Percentiles rank a stretch among this genome's conserved stretches.
These are phyloP conservation scores for Kwoniella bestiolae DNA, from an alignment of 768 basidiomycete genomes.

Conservation along the genomic window DNA sequence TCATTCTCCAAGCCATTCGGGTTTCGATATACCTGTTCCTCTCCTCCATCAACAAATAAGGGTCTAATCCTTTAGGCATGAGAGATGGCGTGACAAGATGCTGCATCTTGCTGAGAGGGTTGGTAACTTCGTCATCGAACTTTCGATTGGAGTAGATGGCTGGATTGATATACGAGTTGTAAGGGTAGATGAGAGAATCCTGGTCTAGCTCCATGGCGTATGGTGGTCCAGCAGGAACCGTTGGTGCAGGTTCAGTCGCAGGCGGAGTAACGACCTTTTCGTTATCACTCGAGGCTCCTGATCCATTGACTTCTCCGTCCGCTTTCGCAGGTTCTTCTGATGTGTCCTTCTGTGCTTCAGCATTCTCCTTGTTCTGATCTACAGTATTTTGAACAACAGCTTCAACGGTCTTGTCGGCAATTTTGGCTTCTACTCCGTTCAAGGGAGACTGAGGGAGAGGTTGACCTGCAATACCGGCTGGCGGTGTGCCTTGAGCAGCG, in stretches of 20 bases:
- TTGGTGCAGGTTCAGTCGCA: neutral
- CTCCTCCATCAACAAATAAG: constrained; percentile 86
- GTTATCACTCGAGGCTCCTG: constrained; percentile 23
- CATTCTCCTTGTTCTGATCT: constrained; percentile 17
- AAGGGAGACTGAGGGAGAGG: constrained; percentile 27
- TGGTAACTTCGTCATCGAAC: constrained; percentile 58
- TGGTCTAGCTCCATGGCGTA: constrained; percentile 72
- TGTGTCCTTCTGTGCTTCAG: neutral
- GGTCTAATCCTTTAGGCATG: constrained; percentile 89
- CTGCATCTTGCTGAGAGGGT: constrained; percentile 55
- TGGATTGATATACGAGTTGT: constrained; percentile 85
- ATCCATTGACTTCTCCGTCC: constrained; percentile 24
- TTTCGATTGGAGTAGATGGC: constrained; percentile 68
- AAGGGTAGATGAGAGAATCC: constrained; percentile 82
- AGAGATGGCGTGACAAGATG: constrained; percentile 83
- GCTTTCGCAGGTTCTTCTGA: constrained; percentile 19
- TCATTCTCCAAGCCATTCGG: constrained; percentile 82
- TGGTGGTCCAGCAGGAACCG: constrained; percentile 27
- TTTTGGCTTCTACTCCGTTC: constrained; percentile 32
- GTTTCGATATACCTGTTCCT: constrained; percentile 89
- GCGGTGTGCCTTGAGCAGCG: constrained; percentile 46
- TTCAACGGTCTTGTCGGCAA: constrained; percentile 54
- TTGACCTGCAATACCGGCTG: constrained; percentile 39
- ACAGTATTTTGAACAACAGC: constrained; percentile 36
- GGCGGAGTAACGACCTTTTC: constrained; percentile 35